These are phyloP conservation scores for Capsicum pubescens DNA, from an alignment of 257 asterid genomes.

Conservation along the genomic window DNA sequence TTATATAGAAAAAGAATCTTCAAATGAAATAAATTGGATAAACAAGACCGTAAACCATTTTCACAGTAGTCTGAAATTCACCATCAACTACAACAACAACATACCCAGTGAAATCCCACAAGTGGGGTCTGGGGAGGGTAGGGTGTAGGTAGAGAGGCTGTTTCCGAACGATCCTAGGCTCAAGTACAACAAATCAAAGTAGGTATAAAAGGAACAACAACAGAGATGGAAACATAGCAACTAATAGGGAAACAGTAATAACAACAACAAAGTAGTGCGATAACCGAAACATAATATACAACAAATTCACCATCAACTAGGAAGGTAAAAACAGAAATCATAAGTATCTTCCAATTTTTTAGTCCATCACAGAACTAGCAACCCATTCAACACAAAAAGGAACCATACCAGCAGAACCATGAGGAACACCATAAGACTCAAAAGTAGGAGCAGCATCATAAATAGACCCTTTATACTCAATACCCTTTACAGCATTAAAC, in stretches of 20 bases:
- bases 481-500: constrained; percentile 62
- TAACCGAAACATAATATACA: too few relatives aligned
- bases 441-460: constrained; percentile 90
- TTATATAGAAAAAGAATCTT: not conserved
- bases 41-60: not conserved
- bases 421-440: constrained; percentile 83
- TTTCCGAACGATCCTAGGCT: too few relatives aligned
- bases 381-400: not conserved
- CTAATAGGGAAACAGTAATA: too few relatives aligned
- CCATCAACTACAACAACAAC: too few relatives aligned
- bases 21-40: not conserved
- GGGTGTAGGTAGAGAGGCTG: too few relatives aligned
- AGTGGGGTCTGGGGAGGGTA: too few relatives aligned
- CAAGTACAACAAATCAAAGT: too few relatives aligned
- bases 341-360: not conserved
- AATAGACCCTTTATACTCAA: constrained; percentile 79
- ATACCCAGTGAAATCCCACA: too few relatives aligned
- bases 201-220: too few relatives aligned
- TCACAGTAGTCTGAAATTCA: too few relatives aligned
- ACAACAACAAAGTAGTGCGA: too few relatives aligned
- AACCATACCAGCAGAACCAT: constrained; percentile 84
- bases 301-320: not conserved
- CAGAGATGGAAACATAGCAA: too few relatives aligned
- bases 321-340: not conserved
- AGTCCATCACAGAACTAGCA: not conserved